Evolutionary conservation across 371 early-diverging fungal species (phyloP).

Genomic region (Rhizopus delemar): DNA sequence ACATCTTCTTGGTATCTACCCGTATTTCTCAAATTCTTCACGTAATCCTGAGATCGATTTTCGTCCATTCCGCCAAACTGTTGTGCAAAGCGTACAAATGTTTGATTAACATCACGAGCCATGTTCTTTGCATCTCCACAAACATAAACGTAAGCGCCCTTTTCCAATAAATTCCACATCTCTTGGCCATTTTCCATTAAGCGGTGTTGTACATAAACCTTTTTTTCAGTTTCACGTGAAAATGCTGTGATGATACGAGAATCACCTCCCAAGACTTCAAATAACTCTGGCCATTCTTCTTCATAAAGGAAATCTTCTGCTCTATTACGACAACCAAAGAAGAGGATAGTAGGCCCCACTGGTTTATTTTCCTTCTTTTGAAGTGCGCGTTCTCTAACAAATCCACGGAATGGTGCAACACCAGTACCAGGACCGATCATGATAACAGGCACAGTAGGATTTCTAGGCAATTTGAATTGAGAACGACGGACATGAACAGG

Average conservation of each 20-base stretch:
- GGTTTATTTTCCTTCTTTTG: slow-evolving; percentile 58
- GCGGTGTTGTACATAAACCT: slow-evolving; percentile 90
- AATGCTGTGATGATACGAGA: slow-evolving; percentile 84
- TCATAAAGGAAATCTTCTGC: slow-evolving; percentile 86
- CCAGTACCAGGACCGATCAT: slow-evolving; percentile 99
- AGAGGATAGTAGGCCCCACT: slow-evolving; percentile 84
- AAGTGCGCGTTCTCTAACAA: slow-evolving; percentile 84
- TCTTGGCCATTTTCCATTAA: slow-evolving; percentile 62
- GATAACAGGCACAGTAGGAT: slow-evolving; percentile 78
- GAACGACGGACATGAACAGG: slow-evolving; percentile 89
- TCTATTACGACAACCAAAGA: slow-evolving; percentile 89
- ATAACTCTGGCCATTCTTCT: slow-evolving; percentile 76
- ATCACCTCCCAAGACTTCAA: slow-evolving; percentile 57
- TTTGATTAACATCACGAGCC: slow-evolving; percentile 87
- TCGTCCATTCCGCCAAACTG: slow-evolving; percentile 69
- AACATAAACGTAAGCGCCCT: slow-evolving; percentile 84
- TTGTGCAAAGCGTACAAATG: slow-evolving; percentile 69
- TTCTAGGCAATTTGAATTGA: slow-evolving; percentile 84
- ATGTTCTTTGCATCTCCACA: slow-evolving; percentile 97
- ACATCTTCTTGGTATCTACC: slow-evolving; percentile 95
- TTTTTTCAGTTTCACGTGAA: slow-evolving; percentile 76
- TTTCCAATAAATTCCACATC: slow-evolving; percentile 72
- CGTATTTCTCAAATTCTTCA: slow-evolving; percentile 78
- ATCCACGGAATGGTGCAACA: slow-evolving; percentile 97
- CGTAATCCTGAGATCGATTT: slow-evolving; percentile 70